These are phyloP conservation scores for Neostapfia colusana DNA, from an alignment of 176 grass and related monocot genomes.

Conservation along the genomic window DNA sequence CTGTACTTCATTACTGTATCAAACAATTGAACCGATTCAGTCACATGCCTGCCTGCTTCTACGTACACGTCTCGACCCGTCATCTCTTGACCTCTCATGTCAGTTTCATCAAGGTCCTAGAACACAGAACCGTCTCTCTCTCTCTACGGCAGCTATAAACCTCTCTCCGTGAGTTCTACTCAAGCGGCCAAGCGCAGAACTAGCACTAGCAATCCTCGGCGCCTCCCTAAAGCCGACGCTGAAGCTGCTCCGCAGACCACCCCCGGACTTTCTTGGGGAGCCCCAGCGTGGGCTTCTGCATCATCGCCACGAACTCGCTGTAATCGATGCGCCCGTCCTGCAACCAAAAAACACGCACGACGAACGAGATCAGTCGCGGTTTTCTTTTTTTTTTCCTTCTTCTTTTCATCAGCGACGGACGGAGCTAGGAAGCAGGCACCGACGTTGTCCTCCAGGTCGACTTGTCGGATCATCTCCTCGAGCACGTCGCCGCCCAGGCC, in stretches of 20 bases:
- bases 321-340: conserved; percentile 96
- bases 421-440: no score
- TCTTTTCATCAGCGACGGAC: no score
- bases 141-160: no score
- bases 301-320: conserved; percentile 95
- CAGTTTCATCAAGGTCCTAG: no score
- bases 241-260: conserved; percentile 64
- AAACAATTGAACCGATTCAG: neutral
- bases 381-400: no score
- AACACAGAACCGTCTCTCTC: no score
- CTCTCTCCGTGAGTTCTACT: no score
- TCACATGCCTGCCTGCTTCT: neutral
- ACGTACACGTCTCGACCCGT: neutral
- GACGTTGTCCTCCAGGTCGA: conserved; percentile 93
- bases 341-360: neutral
- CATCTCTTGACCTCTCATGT: neutral
- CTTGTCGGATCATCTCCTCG: conserved; percentile 84
- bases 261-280: conserved; percentile 51
- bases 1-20: neutral
- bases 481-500: conserved; percentile 61
- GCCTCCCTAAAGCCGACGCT: conserved; percentile 80
- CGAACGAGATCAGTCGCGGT: neutral
- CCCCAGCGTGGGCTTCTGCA: conserved; percentile 74
- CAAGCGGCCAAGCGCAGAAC: no score
- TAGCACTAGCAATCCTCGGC: no score